Evolutionary conservation across 208 protist genomes (phyloP).

Genomic region (Trypanosomatidae sp.): DNA sequence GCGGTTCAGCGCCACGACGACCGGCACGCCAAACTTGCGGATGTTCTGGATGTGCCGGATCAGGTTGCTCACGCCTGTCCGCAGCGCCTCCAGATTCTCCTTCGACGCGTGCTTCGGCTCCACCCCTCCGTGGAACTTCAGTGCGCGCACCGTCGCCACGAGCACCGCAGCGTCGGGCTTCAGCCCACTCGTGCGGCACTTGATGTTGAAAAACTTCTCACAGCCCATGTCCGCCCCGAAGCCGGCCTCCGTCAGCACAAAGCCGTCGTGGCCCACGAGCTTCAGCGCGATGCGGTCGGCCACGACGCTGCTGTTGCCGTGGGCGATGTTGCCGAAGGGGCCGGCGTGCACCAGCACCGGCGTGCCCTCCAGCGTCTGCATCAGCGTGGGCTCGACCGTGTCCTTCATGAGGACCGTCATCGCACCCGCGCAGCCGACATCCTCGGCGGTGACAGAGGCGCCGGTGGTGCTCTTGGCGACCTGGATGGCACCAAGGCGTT

Average conservation of each 20-base stretch:
- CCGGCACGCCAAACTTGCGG: conserved; percentile 95
- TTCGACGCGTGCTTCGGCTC: conserved; percentile 63
- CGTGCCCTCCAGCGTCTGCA: conserved; percentile 97
- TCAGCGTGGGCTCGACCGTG: conserved; percentile 95
- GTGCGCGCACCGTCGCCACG: conserved; percentile 95
- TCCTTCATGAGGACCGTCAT: conserved; percentile 97
- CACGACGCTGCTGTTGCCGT: conserved; percentile 98
- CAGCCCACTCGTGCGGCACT: conserved; percentile 94
- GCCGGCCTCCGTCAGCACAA: conserved; percentile 97
- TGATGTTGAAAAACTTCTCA: conserved; percentile 99
- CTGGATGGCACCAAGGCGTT: conserved; percentile 82
- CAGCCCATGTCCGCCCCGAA: conserved; percentile 95
- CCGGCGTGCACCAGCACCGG: conserved; percentile 97
- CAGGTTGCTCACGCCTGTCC: conserved; percentile 90
- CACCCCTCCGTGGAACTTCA: conserved; percentile 97
- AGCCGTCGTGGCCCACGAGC: no score
- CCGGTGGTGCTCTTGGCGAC: conserved; percentile 78
- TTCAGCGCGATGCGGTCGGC: conserved; percentile 96
- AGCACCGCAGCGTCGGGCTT: conserved; percentile 95
- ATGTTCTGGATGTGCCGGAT: conserved; percentile 94
- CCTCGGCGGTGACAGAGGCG: conserved; percentile 88
- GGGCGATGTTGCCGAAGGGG: conserved; percentile 99
- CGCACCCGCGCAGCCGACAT: conserved; percentile 92
- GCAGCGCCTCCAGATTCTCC: conserved; percentile 93
- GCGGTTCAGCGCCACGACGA: conserved; percentile 96